These are phyloP conservation scores for Gnomoniopsis smithogilvyi DNA, from an alignment of 2,329 filamentous ascomycete species.

Conservation along the genomic window DNA sequence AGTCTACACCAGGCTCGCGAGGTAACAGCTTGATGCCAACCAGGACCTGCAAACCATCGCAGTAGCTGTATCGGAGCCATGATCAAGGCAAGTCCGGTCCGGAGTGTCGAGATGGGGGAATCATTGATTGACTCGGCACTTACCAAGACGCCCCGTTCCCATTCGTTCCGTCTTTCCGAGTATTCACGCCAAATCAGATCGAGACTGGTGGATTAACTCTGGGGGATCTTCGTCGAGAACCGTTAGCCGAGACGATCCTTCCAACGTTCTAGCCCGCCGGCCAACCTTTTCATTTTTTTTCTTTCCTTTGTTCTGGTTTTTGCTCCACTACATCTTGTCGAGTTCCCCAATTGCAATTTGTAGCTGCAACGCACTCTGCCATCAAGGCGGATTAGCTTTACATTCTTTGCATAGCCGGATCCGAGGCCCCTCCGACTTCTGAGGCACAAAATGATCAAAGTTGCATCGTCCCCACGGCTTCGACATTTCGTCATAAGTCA, in stretches of 20 bases:
- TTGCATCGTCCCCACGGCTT: neutral
- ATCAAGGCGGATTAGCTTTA: neutral
- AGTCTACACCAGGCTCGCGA: no score
- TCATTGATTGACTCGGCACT: no score
- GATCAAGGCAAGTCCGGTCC: neutral
- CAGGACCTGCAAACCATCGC: neutral
- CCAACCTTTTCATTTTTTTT: neutral
- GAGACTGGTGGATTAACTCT: constrained; percentile 17
- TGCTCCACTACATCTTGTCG: neutral
- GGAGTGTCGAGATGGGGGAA: neutral
- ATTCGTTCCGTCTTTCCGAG: no score
- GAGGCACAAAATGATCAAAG: neutral
- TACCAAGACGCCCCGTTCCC: neutral
- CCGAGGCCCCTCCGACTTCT: neutral
- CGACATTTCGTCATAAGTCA: constrained; percentile 5
- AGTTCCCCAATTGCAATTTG: neutral
- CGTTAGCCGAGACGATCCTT: constrained; percentile 17
- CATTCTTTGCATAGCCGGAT: neutral
- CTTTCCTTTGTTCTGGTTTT: no score
- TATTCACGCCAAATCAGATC: neutral
- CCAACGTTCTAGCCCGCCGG: neutral
- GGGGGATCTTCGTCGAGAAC: constrained; percentile 17
- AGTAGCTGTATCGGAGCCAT: neutral
- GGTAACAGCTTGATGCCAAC: no score
- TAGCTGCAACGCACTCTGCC: neutral